Evolutionary conservation across 2,329 filamentous ascomycete species (phyloP).

Genomic region (Fusarium protoensiforme): DNA sequence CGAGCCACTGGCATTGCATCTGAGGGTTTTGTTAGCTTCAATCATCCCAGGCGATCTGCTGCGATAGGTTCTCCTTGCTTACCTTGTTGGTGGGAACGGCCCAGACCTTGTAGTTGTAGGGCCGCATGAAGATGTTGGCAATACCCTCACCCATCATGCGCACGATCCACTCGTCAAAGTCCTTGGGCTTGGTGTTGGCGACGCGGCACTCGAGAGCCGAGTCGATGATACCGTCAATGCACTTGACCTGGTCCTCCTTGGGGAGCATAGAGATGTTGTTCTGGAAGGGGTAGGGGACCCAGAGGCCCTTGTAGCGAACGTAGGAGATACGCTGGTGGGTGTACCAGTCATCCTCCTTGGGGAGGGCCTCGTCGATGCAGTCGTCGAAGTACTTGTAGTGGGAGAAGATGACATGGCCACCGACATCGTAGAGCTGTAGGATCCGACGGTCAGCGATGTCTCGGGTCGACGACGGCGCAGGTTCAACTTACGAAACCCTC

Average conservation of each 20-base stretch:
- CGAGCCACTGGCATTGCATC: constrained; percentile 99
- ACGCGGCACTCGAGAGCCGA: constrained; percentile 89
- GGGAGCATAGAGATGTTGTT: constrained; percentile 99
- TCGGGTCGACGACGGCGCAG: constrained; percentile 12
- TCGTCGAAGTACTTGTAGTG: constrained; percentile 99
- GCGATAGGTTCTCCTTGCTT: constrained; percentile 36
- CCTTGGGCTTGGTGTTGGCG: constrained; percentile 89
- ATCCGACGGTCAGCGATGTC: constrained; percentile 32
- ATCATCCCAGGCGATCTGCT: background rate
- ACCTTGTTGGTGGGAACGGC: constrained; percentile 97
- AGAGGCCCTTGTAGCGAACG: constrained; percentile 94
- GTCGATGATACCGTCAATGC: constrained; percentile 96
- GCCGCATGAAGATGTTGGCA: constrained; percentile 97
- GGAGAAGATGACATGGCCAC: constrained; percentile 98
- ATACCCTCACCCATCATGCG: constrained; percentile 90
- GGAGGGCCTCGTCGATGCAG: constrained; percentile 95
- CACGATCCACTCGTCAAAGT: constrained; percentile 99
- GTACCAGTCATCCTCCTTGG: constrained; percentile 95
- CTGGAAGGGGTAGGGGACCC: constrained; percentile 99
- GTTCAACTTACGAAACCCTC: constrained; percentile 90
- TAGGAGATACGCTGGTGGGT: constrained; percentile 99
- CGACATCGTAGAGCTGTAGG: constrained; percentile 92
- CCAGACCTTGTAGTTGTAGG: constrained; percentile 99
- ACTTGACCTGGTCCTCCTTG: constrained; percentile 96
- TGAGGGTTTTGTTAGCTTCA: constrained; percentile 50